Conservation (phyloP, 345 rosid genomes). For the Eucalyptus paniculata region DNA sequence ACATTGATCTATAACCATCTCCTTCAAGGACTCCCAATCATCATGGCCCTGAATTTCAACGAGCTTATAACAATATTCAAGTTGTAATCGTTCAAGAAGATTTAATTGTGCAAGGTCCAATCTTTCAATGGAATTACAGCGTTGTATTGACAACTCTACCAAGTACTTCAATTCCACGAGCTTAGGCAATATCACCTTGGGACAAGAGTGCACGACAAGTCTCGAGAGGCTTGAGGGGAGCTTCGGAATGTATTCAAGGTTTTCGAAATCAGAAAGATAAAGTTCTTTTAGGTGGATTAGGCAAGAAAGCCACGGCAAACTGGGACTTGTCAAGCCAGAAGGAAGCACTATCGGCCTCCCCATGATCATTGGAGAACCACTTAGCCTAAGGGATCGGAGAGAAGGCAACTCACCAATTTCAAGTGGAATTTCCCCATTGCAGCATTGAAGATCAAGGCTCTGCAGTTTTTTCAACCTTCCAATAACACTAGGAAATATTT, state of each 20-base stretch:
- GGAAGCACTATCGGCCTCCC: too few relatives aligned
- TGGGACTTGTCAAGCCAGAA: not conserved
- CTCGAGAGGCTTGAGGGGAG: not conserved
- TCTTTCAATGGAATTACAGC: not conserved
- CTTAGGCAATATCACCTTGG: not conserved
- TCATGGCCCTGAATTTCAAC: not conserved
- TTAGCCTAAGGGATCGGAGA: not conserved
- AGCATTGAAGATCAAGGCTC: accelerated
- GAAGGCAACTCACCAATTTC: not conserved
- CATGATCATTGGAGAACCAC: accelerated
- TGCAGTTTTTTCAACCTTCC: too few relatives aligned
- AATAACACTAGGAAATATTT: too few relatives aligned
- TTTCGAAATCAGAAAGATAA: accelerated
- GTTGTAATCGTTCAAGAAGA: not conserved
- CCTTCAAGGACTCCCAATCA: not conserved
- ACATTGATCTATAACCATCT: too few relatives aligned
- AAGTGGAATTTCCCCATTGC: too few relatives aligned
- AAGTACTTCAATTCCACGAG: not conserved
- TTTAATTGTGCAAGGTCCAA: not conserved
- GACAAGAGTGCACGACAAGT: too few relatives aligned
- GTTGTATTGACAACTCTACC: accelerated
- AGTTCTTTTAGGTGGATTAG: not conserved
- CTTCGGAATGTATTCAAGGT: not conserved
- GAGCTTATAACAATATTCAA: too few relatives aligned
- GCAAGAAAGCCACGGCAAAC: not conserved